Evolutionary conservation across 176 grass and related monocot genomes (phyloP).

Genomic region (Zea luxurians): DNA sequence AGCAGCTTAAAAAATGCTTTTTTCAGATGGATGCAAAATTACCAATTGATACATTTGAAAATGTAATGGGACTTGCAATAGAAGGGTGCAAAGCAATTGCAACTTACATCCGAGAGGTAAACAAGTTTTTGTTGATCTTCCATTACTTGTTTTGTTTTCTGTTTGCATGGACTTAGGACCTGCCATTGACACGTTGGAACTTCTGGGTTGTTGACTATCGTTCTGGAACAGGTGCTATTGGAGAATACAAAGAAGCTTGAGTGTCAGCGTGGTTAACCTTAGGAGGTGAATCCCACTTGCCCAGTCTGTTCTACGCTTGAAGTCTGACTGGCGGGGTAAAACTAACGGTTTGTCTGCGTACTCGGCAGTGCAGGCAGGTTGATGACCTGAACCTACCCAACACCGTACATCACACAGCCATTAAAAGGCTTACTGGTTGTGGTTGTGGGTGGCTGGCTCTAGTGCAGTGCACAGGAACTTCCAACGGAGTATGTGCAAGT

Average conservation of each 20-base stretch:
- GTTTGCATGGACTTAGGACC: neutral
- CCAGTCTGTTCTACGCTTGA: neutral
- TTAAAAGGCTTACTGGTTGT: neutral
- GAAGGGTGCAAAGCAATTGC: slow-evolving; percentile 98
- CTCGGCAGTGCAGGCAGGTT: neutral
- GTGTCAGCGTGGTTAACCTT: slow-evolving; percentile 58
- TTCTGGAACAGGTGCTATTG: slow-evolving; percentile 61
- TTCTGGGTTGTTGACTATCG: neutral
- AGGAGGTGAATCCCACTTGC: neutral
- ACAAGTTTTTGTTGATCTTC: slow-evolving; percentile 18
- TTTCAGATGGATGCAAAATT: slow-evolving; percentile 92
- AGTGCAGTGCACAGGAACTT: slow-evolving; percentile 8
- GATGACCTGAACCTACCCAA: neutral
- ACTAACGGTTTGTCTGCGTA: neutral
- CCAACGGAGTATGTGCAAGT: slow-evolving; percentile 51
- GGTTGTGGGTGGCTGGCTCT: neutral
- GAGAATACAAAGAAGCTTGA: slow-evolving; percentile 78
- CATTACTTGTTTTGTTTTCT: slow-evolving; percentile 1
- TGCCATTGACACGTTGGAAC: neutral
- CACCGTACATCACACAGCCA: neutral
- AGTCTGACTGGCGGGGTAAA: slow-evolving; percentile 1
- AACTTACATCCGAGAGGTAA: slow-evolving; percentile 74
- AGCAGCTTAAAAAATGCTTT: slow-evolving; percentile 6
- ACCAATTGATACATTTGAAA: slow-evolving; percentile 90
- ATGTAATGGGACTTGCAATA: slow-evolving; percentile 82